These are phyloP conservation scores for Aspergillus piperis DNA, from an alignment of 2,329 filamentous ascomycete species.

Conservation along the genomic window DNA sequence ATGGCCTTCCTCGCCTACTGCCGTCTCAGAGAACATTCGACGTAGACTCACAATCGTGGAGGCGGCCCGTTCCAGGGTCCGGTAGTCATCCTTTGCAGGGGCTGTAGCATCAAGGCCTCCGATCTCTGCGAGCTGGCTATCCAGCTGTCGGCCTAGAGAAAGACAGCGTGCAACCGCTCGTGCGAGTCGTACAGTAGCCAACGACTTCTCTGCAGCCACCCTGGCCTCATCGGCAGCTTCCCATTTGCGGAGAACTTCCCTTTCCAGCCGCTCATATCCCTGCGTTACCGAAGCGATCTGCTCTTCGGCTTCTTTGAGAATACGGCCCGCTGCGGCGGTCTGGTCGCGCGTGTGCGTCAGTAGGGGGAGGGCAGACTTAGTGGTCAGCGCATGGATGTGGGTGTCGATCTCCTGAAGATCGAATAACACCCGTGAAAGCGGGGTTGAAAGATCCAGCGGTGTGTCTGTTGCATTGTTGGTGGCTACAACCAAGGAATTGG, in stretches of 20 bases:
- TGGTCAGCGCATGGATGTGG: conserved; percentile 87
- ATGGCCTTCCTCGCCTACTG: conserved; percentile 71
- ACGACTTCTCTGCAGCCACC: conserved; percentile 73
- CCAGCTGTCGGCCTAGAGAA: conserved; percentile 79
- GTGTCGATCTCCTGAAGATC: conserved; percentile 97
- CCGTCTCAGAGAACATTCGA: conserved; percentile 69
- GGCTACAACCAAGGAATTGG: conserved; percentile 81
- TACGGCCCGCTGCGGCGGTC: conserved; percentile 68
- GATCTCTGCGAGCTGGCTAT: conserved; percentile 61
- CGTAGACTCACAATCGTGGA: conserved; percentile 76
- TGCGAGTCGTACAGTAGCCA: conserved; percentile 76
- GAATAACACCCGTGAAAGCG: conserved; percentile 89
- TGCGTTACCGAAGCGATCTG: conserved; percentile 80
- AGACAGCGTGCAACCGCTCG: conserved; percentile 76
- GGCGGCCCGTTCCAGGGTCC: conserved; percentile 77
- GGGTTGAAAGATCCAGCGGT: conserved; percentile 89
- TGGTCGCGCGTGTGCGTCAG: conserved; percentile 76
- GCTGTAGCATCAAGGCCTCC: conserved; percentile 38
- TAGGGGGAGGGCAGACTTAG: conserved; percentile 77
- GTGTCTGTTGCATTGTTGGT: conserved; percentile 93
- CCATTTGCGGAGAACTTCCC: conserved; percentile 82
- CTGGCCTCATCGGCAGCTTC: conserved; percentile 82
- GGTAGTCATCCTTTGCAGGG: conserved; percentile 66
- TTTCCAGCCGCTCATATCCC: conserved; percentile 81
- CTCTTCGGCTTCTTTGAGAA: conserved; percentile 74